A percentile compares a stretch with the other conserved stretches of the same genome.
These are phyloP conservation scores for Bryoerythrophyllum caledonicum DNA, from an alignment of 225 moss, liverwort and hornwort species.

Conservation along the genomic window DNA sequence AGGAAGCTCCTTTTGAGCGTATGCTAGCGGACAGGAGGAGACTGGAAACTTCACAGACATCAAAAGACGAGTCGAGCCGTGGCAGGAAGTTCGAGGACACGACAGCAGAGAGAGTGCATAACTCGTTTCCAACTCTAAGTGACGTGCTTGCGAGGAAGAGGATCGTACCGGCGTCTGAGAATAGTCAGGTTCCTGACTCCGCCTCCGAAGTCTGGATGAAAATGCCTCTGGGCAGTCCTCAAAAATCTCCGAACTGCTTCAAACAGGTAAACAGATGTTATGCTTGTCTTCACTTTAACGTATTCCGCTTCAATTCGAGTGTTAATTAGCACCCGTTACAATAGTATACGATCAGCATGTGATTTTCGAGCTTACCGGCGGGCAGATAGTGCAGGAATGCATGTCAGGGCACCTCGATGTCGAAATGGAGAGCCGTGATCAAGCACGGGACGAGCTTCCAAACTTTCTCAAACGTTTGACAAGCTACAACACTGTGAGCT, in stretches of 20 bases:
- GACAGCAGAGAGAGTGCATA: background rate
- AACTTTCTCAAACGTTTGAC: constrained; percentile 23
- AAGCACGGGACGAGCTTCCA: constrained; percentile 1
- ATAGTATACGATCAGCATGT: background rate
- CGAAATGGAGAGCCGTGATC: background rate
- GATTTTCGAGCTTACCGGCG: background rate
- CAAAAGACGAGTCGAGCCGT: background rate
- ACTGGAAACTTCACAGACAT: background rate
- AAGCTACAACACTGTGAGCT: background rate
- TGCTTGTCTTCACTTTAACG: too few relatives aligned
- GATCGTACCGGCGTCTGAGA: too few relatives aligned
- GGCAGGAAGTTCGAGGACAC: background rate
- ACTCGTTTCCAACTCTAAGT: too few relatives aligned
- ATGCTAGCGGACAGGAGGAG: background rate
- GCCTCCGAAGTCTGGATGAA: too few relatives aligned
- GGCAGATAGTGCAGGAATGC: background rate
- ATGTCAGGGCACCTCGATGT: background rate
- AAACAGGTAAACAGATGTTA: too few relatives aligned
- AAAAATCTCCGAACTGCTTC: too few relatives aligned
- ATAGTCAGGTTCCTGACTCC: too few relatives aligned
- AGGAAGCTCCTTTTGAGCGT: background rate
- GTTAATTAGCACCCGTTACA: too few relatives aligned
- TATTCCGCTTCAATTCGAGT: too few relatives aligned
- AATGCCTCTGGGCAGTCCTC: too few relatives aligned
- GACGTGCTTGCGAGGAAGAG: too few relatives aligned